These are phyloP conservation scores for Paramecium tetraurelia DNA, from an alignment of 73 alveolate genomes.

Conservation along the genomic window DNA sequence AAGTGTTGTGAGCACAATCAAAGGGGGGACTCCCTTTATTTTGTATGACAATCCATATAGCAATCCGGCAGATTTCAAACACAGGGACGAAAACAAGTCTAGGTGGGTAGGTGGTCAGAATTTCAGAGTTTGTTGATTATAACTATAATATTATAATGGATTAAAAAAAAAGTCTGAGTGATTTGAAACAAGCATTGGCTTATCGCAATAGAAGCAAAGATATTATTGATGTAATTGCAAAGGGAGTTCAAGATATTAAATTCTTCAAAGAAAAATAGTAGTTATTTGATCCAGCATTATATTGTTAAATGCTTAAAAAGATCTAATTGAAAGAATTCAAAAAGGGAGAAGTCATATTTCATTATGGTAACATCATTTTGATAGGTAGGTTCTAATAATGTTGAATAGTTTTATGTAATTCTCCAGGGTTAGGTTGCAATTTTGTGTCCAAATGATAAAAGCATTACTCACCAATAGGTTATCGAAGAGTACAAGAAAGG, in stretches of 20 bases:
- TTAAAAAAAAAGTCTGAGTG: not conserved
- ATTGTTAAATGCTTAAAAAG: not conserved
- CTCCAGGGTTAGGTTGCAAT: not conserved
- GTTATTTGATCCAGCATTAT: not conserved
- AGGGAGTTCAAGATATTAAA: not conserved
- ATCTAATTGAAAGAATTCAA: not conserved
- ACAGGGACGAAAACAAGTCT: not conserved
- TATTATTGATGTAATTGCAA: not conserved
- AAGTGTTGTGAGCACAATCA: not conserved
- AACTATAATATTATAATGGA: not conserved
- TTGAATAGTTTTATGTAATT: not conserved
- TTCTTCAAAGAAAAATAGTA: not conserved
- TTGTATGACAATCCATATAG: not conserved
- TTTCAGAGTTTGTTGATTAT: constrained; percentile 8
- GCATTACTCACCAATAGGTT: not conserved
- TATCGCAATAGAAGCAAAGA: not conserved
- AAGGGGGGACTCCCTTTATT: not conserved
- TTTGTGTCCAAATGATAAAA: constrained; percentile 26
- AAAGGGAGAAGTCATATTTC: constrained; percentile 41
- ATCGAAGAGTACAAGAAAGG: constrained; percentile 3
- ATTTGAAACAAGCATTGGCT: not conserved
- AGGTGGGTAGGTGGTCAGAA: not conserved
- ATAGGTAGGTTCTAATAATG: constrained; percentile 8
- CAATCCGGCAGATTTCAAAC: constrained; percentile 2
- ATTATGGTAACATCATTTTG: constrained; percentile 4